Percentiles rank a stretch among this genome's conserved stretches.
Conservation (phyloP, 2,329 filamentous ascomycete species). For the Scedosporium apiospermum region DNA sequence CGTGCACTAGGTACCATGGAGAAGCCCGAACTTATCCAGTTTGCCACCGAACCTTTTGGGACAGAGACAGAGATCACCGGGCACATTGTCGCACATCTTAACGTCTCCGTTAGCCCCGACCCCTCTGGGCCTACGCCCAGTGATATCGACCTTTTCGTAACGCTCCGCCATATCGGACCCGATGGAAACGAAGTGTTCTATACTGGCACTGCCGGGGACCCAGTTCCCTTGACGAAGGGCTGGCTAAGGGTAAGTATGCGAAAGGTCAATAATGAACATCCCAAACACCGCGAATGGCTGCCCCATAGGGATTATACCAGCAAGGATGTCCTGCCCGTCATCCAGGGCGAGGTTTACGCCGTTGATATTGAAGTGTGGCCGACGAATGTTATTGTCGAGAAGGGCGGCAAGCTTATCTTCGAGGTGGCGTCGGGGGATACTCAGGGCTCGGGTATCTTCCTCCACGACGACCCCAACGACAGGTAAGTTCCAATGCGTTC, state of each 20-base stretch:
- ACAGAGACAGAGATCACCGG: conserved; percentile 61
- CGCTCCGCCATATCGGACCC: conserved; percentile 47
- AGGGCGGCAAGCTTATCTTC: conserved; percentile 42
- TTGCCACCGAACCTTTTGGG: conserved; percentile 48
- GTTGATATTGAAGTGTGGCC: conserved; percentile 59
- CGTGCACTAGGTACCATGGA: conserved; percentile 48
- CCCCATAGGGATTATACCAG: conserved; percentile 47
- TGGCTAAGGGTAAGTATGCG: conserved; percentile 52
- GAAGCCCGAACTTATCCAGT: conserved; percentile 44
- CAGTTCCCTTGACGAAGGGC: conserved; percentile 52
- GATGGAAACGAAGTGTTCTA: conserved; percentile 50
- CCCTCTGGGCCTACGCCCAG: conserved; percentile 23
- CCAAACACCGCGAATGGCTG: conserved; percentile 41
- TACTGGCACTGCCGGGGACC: conserved; percentile 56
- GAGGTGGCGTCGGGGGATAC: conserved; percentile 49
- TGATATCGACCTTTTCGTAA: conserved; percentile 57
- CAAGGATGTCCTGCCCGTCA: conserved; percentile 44
- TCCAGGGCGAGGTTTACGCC: conserved; percentile 43
- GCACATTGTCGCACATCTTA: conserved; percentile 54
- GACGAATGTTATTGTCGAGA: conserved; percentile 43
- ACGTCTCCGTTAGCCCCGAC: conserved; percentile 51
- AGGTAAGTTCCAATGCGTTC: conserved; percentile 20
- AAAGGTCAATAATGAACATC: conserved; percentile 39
- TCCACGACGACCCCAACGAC: conserved; percentile 40
- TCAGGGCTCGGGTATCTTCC: conserved; percentile 48